Base-by-base conservation (phyloP, 2,329 filamentous ascomycete species). In the Rutstroemia sp. region DNA sequence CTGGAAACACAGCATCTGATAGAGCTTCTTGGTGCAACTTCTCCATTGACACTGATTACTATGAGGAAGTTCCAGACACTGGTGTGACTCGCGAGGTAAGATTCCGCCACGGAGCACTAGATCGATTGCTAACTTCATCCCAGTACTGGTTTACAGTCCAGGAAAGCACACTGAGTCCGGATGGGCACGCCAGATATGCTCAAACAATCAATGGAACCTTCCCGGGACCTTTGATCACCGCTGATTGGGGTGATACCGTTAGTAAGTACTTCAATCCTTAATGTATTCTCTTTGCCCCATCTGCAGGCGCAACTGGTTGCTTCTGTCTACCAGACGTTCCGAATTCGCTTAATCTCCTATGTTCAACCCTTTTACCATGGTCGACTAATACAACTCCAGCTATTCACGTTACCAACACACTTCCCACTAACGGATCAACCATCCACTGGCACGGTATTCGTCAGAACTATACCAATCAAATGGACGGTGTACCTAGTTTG, bases 371-470 rank as follows among this genome's bases (percentile, higher is more conserved):
- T 34, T 34, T 10, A 5, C 10, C 3, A 34, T 34, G 30, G 30
- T 34, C 12, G 30, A 42, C 16, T 19, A 42, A 10, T n/a, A 42
- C 6, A 42, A n/a, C 39, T n/a, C 5, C 51, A 52, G 63, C 68
- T 10, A 63, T 68, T 14, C 57, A 66, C 39, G 65, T 73, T 7
- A 69, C 65, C n/a, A 68, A 67, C 25, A 46, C 51, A 6, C 47
- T 66, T 19, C 65, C 68, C 10, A 65, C 71, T 39, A 76, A 78
- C 73, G 61, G 62, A 19, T 58, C 62, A 12, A 51, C 48, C 21
- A 49, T 64, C 30, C 76, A 79, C 60, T 79, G 73, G 72, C 77
- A 80, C 58, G 77, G 77, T 30, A 64, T 79, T 12, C 65, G 73
- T 14, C 73, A 76, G 59, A 65, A 73, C 12, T 65, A 71, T 30